A percentile compares a stretch with the other conserved stretches of the same genome.
Evolutionary conservation across 2,329 filamentous ascomycete species (phyloP).

Genomic region (Aspergillus brunneoviolaceus): DNA sequence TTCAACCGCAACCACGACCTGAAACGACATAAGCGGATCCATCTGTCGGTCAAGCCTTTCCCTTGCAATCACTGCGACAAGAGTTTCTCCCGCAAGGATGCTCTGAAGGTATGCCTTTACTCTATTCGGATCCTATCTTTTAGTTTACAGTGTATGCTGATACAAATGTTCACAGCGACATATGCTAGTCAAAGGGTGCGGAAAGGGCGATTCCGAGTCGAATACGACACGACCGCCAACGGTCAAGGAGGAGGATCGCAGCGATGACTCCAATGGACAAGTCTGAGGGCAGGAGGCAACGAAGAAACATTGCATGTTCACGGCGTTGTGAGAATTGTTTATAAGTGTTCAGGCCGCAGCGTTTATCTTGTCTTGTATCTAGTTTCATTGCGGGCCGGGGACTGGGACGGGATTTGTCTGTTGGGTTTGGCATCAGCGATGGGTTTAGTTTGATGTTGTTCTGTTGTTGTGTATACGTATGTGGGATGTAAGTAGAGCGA

Average conservation of each 20-base stretch:
- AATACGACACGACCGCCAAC: not conserved
- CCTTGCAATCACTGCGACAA: slow-evolving; percentile 90
- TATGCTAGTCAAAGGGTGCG: slow-evolving; percentile 67
- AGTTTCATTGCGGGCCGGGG: not conserved
- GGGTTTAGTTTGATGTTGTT: not conserved
- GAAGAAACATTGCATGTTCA: not conserved
- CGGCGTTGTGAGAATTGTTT: slow-evolving; percentile 6
- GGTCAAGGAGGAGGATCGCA: slow-evolving; percentile 22
- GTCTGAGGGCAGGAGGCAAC: too few species aligned
- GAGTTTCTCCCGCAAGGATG: slow-evolving; percentile 95
- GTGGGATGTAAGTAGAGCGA: slow-evolving; percentile 16
- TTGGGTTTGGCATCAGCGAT: slow-evolving; percentile 13
- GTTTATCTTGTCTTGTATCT: not conserved
- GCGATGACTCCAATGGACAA: slow-evolving; percentile 4
- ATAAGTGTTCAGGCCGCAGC: not conserved
- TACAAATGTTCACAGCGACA: slow-evolving; percentile 52
- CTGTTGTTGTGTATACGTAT: slow-evolving; percentile 12
- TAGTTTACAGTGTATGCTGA: not conserved
- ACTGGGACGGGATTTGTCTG: not conserved
- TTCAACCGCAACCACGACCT: slow-evolving; percentile 97
- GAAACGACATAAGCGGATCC: slow-evolving; percentile 93
- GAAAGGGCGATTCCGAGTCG: slow-evolving; percentile 44
- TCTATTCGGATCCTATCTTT: not conserved
- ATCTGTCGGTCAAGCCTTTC: slow-evolving; percentile 92
- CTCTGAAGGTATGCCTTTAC: slow-evolving; percentile 72